Conservation (phyloP, 1,284 basidiomycete genomes). For the Polyporus tsugae region DNA sequence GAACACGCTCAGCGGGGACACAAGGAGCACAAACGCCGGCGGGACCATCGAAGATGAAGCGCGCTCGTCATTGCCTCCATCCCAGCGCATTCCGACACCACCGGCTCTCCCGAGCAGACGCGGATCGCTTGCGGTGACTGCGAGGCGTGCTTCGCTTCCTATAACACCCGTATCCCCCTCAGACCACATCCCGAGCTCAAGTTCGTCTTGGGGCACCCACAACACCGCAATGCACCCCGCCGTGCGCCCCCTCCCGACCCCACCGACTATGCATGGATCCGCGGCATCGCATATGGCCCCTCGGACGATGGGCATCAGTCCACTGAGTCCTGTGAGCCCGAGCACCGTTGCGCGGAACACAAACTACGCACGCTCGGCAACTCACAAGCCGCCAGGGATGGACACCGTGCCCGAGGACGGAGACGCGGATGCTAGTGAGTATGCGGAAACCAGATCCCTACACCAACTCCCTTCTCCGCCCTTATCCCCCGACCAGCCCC, state of each 20-base stretch:
- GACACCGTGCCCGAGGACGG: slow-evolving; percentile 37
- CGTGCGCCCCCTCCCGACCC: slow-evolving; percentile 13
- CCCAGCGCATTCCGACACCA: slow-evolving; percentile 37
- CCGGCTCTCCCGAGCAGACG: slow-evolving; percentile 38
- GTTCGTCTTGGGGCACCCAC: slow-evolving; percentile 2
- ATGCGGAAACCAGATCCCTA: slow-evolving; percentile 33
- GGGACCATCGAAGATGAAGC: slow-evolving; percentile 29
- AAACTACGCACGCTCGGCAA: slow-evolving; percentile 21
- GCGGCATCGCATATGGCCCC: slow-evolving; percentile 14
- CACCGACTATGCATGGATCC: slow-evolving; percentile 3
- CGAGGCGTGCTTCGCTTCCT: slow-evolving; percentile 31
- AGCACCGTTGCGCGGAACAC: slow-evolving; percentile 11
- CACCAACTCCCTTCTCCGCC: slow-evolving; percentile 43
- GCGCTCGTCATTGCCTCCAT: slow-evolving; percentile 34
- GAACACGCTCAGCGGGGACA: slow-evolving; percentile 14
- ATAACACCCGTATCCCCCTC: slow-evolving; percentile 33
- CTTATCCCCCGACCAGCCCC: slow-evolving; percentile 37
- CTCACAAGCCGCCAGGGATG: slow-evolving; percentile 29
- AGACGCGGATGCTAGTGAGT: slow-evolving; percentile 21
- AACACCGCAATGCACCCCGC: slow-evolving; percentile 20
- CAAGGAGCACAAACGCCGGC: slow-evolving; percentile 21
- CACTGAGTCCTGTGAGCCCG: slow-evolving; percentile 19
- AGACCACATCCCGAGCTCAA: slow-evolving; percentile 18
- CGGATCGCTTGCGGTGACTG: slow-evolving; percentile 28
- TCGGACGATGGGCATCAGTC: slow-evolving; percentile 16